phyloP scores from a whole-genome alignment of 148 eudicot species.

The Gaultheria prostrata region DNA sequence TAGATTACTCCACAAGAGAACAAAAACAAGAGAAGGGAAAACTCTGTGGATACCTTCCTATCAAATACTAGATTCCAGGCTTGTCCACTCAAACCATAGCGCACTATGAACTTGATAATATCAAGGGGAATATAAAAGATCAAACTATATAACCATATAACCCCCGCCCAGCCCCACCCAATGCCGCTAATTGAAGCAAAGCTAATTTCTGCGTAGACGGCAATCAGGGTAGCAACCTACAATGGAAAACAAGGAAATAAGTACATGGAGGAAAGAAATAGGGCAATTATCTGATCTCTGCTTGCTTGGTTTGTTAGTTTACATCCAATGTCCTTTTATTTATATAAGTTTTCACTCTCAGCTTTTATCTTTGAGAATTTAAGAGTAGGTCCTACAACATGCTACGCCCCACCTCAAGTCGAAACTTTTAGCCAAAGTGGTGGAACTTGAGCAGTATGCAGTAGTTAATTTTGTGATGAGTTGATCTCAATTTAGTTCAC shows the following conservation, averaged over 20 bases:
- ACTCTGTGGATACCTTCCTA: conserved; percentile 61
- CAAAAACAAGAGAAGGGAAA: neutral
- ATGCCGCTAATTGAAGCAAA: conserved; percentile 97
- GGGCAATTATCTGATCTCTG: neutral
- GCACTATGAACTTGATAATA: conserved; percentile 73
- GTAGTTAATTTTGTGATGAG: neutral
- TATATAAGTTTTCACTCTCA: neutral
- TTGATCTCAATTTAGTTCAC: neutral
- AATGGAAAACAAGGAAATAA: neutral
- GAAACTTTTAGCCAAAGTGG: neutral
- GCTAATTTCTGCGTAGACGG: conserved; percentile 90
- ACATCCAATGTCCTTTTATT: neutral
- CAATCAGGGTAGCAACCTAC: conserved; percentile 93
- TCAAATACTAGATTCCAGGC: conserved; percentile 99
- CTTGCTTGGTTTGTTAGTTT: neutral
- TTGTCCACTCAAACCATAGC: conserved; percentile 85
- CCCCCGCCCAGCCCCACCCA: conserved; percentile 99
- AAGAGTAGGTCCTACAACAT: neutral
- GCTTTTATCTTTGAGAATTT: neutral
- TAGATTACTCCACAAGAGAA: neutral
- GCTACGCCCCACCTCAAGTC: neutral
- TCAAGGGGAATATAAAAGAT: conserved; percentile 85
- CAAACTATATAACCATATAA: conserved; percentile 87
- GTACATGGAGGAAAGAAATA: neutral
- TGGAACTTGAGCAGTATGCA: neutral